Conservation (phyloP, 2,329 filamentous ascomycete genomes). For the Hypoxylon sp. region DNA sequence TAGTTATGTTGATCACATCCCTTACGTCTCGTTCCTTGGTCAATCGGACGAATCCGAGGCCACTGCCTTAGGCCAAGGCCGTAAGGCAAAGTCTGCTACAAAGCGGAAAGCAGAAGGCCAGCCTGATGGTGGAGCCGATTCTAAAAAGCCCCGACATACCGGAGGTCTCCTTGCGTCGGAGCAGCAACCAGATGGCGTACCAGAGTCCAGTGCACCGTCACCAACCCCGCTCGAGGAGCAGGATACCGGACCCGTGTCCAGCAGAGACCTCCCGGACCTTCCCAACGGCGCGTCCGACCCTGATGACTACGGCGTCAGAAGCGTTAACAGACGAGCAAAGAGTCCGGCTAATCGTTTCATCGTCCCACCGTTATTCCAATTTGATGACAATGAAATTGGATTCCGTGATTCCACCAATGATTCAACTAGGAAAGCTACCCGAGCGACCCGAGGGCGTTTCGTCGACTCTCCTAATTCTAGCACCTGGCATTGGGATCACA, state of each 20-base stretch:
- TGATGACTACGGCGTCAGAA: conserved; percentile 67
- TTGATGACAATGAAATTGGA: conserved; percentile 69
- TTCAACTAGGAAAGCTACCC: conserved; percentile 66
- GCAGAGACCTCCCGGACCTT: conserved; percentile 53
- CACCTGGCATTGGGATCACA: conserved; percentile 69
- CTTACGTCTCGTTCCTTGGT: conserved; percentile 54
- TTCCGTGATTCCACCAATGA: conserved; percentile 73
- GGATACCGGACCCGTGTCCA: conserved; percentile 44
- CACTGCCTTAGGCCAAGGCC: conserved; percentile 52
- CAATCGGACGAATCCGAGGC: conserved; percentile 55
- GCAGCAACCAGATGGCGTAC: conserved; percentile 52
- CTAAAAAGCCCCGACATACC: conserved; percentile 65
- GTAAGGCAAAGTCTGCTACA: conserved; percentile 54
- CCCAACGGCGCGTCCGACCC: conserved; percentile 61
- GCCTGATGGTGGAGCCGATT: conserved; percentile 64
- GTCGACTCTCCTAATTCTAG: conserved; percentile 68
- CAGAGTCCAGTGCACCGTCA: conserved; percentile 54
- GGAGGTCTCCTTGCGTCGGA: conserved; percentile 58
- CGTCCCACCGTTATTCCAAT: conserved; percentile 65
- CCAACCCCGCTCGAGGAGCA: conserved; percentile 49
- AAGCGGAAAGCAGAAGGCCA: conserved; percentile 69
- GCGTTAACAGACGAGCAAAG: conserved; percentile 60
- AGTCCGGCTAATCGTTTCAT: conserved; percentile 68
- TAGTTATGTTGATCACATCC: conserved; percentile 45
- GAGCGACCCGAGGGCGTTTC: conserved; percentile 67